These are phyloP conservation scores for Violaceomyces palustris DNA, from an alignment of 1,284 basidiomycete species.

Conservation along the genomic window DNA sequence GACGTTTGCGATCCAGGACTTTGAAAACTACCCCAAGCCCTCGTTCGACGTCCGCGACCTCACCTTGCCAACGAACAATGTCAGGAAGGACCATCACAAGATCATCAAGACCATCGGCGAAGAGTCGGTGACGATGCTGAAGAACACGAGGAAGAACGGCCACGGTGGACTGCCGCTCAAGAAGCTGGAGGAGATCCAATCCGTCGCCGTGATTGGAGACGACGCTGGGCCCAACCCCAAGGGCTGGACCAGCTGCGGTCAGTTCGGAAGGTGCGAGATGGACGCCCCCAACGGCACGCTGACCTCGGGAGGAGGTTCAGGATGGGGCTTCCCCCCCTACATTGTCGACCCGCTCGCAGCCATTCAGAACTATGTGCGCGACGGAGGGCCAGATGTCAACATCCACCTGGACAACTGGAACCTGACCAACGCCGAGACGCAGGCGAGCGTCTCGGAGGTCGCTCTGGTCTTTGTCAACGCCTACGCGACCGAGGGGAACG, in stretches of 20 bases:
- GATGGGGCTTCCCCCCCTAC: constrained; percentile 52
- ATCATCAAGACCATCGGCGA: constrained; percentile 32
- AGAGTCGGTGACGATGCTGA: constrained; percentile 36
- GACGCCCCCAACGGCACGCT: constrained; percentile 29
- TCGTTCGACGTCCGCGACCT: constrained; percentile 26
- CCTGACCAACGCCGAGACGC: constrained; percentile 16
- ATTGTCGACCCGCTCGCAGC: constrained; percentile 23
- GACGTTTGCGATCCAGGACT: constrained; percentile 30
- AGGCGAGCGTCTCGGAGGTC: constrained; percentile 40
- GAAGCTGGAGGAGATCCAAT: constrained; percentile 6
- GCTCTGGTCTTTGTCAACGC: constrained; percentile 64
- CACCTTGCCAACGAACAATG: constrained; percentile 24
- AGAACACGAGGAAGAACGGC: constrained; percentile 21
- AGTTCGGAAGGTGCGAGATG: constrained; percentile 12
- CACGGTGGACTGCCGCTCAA: constrained; percentile 27
- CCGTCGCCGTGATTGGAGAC: constrained; percentile 19
- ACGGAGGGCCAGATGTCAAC: constrained; percentile 9
- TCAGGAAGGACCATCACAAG: constrained; percentile 29
- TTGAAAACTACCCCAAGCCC: constrained; percentile 12
- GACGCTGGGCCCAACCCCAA: constrained; percentile 18
- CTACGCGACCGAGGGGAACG: constrained; percentile 60
- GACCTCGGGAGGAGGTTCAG: constrained; percentile 54
- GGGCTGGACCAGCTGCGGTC: constrained; percentile 15
- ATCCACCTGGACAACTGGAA: constrained; percentile 23
- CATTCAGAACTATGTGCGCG: constrained; percentile 13